phyloP scores from a whole-genome alignment of 2,329 filamentous ascomycete species.

The Cladosporium phlei region DNA sequence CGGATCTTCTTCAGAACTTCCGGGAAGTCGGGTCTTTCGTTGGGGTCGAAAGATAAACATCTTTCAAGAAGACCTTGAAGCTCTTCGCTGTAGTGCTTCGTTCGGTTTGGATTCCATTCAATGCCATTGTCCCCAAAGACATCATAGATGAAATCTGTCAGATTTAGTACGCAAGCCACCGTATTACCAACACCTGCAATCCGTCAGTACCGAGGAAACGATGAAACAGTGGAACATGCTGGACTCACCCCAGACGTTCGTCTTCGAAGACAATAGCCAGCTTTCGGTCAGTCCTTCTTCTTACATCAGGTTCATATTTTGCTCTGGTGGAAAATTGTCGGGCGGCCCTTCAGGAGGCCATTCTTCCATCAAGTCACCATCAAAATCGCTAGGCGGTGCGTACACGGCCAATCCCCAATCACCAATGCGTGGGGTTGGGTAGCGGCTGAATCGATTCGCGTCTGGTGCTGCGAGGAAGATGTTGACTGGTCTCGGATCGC shows the following conservation, averaged over 20 bases:
- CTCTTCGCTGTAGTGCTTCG: background rate
- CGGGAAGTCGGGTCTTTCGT: background rate
- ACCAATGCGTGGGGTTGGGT: constrained; percentile 15
- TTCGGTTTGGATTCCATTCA: background rate
- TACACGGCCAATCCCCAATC: constrained; percentile 15
- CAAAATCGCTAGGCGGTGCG: background rate
- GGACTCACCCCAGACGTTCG: background rate
- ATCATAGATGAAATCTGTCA: too few relatives aligned
- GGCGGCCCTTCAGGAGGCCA: background rate
- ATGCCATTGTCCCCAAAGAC: too few relatives aligned
- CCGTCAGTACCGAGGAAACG: too few relatives aligned
- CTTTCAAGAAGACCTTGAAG: background rate
- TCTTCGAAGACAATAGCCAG: background rate
- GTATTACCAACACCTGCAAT: too few relatives aligned
- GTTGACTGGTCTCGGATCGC: constrained; percentile 15
- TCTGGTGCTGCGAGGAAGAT: constrained; percentile 14
- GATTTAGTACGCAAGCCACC: too few relatives aligned
- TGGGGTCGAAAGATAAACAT: background rate
- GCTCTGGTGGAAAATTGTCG: background rate
- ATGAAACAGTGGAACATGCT: too few relatives aligned
- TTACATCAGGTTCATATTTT: background rate
- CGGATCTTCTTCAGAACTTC: background rate
- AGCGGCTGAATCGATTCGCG: constrained; percentile 1
- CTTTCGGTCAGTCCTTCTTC: too few relatives aligned
- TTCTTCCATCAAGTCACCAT: too few relatives aligned